Base-by-base conservation (phyloP, 2,329 filamentous ascomycete species). In the Penicillium thymicola region DNA sequence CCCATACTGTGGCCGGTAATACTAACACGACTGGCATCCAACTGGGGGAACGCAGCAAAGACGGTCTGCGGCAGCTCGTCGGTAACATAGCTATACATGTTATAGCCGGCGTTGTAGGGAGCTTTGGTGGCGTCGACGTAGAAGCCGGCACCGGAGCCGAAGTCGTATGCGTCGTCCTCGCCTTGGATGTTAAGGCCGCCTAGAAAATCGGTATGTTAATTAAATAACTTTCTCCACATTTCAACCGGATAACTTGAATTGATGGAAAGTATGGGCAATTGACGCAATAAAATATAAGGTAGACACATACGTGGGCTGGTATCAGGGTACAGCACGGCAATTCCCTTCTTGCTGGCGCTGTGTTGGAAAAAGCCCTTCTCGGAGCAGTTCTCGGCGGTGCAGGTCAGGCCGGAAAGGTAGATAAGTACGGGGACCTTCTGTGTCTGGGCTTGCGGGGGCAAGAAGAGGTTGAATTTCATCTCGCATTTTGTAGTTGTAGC, bases 1-100 rank as follows among this genome's bases (percentile, higher is more conserved):
- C 94, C 94, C 94, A 99, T 99, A 67, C 88, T 92, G 79, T 99
- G 94, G 6, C 94, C 94, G 40, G 90, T 90, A 68, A 99, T 94
- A 74, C 87, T 89, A 54, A 97, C 86, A 40, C 88, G 82, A 28
- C 69, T 75, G 0, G 75, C 69, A 73, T 97, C 93, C 30, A 99
- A 79, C 70, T 85, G 81, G 30, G 83, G 79, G 76, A 92, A 96
- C 27, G 84, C 81, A 30, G 75, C 75, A 75, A 92, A 95, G 25
- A 97, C 82, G 1, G 86, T 80, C 16, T 81, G 78, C 0, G 92
- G 93, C n/a, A 99, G 85, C 77, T 99, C 94, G 52, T 83, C 75
- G n/a, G 89, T 87, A 64, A 99, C 83, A 79, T 99, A 99, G 60
- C 83, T 86, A 81, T 97, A 92, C 94, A 99, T 99, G 66, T 87